phyloP scores from a whole-genome alignment of 805 yeast genomes.

The Wickerhamiella cacticola region DNA sequence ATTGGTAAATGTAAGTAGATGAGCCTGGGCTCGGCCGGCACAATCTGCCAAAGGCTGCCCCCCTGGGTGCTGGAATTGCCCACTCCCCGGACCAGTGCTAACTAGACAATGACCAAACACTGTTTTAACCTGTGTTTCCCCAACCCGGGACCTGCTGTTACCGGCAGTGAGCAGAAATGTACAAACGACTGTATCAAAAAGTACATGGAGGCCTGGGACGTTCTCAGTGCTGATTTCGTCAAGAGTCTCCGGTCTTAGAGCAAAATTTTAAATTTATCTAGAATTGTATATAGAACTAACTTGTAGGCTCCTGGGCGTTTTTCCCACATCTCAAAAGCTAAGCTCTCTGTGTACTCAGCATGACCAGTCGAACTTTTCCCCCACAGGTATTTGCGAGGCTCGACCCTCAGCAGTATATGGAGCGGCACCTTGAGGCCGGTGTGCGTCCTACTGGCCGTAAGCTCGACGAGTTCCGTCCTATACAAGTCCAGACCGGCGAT shows the following conservation, averaged over 20 bases:
- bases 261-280: no score
- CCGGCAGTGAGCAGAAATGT: constrained; percentile 48
- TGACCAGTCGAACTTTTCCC: constrained; percentile 36
- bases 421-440: constrained; percentile 64
- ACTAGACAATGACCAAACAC: constrained; percentile 61
- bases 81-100: neutral
- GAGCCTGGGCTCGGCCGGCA: no score
- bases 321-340: neutral
- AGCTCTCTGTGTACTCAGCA: neutral
- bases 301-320: neutral
- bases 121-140: constrained; percentile 71
- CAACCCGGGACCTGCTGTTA: constrained; percentile 43
- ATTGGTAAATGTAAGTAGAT: constrained; percentile 48
- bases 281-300: neutral
- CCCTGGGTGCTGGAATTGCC: neutral
- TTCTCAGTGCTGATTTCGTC: constrained; percentile 21
- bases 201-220: constrained; percentile 86
- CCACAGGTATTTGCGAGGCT: constrained; percentile 73
- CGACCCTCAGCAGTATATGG: constrained; percentile 73
- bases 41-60: no score
- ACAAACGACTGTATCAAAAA: constrained; percentile 69
- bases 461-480: constrained; percentile 58
- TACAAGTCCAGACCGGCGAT: constrained; percentile 30
- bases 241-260: neutral
- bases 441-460: constrained; percentile 60